phyloP scores from a whole-genome alignment of 78 protist species.

The Pelomyxa schiedti region DNA sequence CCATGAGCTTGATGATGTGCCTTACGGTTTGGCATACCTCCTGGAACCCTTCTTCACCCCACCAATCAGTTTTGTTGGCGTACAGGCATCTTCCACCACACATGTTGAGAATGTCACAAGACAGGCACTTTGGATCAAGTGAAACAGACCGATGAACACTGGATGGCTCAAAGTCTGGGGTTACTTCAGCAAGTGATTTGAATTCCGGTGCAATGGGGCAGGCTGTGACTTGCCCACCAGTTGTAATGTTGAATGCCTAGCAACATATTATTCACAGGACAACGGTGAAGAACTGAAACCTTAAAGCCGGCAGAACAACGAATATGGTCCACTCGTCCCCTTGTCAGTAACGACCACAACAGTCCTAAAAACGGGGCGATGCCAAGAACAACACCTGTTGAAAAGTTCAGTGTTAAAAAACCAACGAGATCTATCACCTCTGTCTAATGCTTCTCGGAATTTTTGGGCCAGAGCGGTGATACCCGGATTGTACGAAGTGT shows the following conservation, averaged over 20 bases:
- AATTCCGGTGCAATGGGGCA: neutral
- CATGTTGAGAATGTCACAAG: neutral
- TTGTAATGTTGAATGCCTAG: neutral
- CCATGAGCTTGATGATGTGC: neutral
- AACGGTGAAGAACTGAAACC: too few relatives aligned
- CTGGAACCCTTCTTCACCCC: neutral
- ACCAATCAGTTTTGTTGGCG: neutral
- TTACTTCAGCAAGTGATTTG: neutral
- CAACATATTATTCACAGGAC: too few relatives aligned
- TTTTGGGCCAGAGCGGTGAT: neutral
- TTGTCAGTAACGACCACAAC: neutral
- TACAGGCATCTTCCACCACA: neutral
- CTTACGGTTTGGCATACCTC: neutral
- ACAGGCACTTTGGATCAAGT: neutral
- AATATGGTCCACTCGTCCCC: neutral
- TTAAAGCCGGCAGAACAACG: neutral
- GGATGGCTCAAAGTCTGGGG: neutral
- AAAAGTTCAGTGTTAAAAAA: neutral
- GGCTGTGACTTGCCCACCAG: neutral
- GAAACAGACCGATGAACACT: neutral
- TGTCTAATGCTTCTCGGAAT: neutral
- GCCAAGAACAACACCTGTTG: neutral
- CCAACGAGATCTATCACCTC: neutral
- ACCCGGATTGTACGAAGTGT: neutral
- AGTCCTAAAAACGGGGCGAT: neutral